Base-by-base conservation (phyloP, 768 basidiomycete genomes). In the Tulasnella sp. region DNA sequence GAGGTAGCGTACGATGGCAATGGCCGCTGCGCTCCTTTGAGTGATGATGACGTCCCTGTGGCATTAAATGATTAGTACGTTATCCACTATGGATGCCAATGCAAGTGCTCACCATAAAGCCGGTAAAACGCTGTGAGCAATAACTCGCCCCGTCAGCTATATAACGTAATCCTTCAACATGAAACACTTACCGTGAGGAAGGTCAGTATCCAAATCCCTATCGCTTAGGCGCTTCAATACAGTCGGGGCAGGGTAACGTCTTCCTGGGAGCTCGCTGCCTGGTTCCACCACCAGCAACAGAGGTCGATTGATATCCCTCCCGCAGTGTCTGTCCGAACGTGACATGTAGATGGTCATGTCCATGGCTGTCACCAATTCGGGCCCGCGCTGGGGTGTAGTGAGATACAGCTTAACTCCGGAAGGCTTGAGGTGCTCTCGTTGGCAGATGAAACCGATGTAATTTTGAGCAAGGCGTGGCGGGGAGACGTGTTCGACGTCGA, bases 361-460 rank as follows among this genome's bases (percentile, higher is more conserved):
- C 62, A 68, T 27, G 27, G 18, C 36, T 12, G 62, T 68, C 31
- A 68, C 62, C 27, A 36, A 18, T 36, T 68, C 62, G 8, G 62
- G 62, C 0, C 62, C 62, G 16, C 62, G 62, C 36, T 68, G 31
- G 31, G 62, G 27, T 16, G 62, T 74, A 24, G 62, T 78, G 58
- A 78, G 36, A 40, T 71, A 78, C 9, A 71, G 31, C 21, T 71
- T 42, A 34, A 78, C 39, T 42, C 71, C 48, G 40, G 71, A n/a
- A n/a, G 71, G 56, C 8, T 72, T 48, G 14, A 78, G 75, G 14
- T 48, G 36, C 21, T 78, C 77, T 19, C 77, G 56, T 9, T 78
- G 36, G 77, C 77, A 78, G 40, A 78, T 78, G 71, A 16, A 78
- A 24, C 27, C 21, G 36, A 78, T 71, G 48, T 78, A 78, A n/a